phyloP scores from a whole-genome alignment of 2,329 filamentous ascomycete genomes.

The Chaetomiaceae sp. region DNA sequence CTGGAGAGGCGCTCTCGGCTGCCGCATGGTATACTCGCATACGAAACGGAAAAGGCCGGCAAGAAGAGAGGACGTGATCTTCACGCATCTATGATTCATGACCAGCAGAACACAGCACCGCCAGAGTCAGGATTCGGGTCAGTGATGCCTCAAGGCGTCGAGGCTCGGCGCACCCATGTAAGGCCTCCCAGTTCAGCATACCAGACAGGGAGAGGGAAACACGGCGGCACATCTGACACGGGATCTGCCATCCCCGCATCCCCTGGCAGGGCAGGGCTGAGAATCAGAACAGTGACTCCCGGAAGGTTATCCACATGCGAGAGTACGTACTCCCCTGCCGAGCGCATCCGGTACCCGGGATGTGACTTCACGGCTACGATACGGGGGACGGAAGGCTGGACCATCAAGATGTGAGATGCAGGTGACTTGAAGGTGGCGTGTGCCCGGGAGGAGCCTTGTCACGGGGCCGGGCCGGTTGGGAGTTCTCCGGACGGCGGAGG shows the following conservation, averaged over 20 bases:
- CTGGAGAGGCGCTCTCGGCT: too few relatives aligned
- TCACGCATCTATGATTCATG: too few relatives aligned
- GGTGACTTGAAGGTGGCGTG: background rate
- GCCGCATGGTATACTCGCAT: too few relatives aligned
- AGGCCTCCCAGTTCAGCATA: too few relatives aligned
- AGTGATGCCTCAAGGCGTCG: too few relatives aligned
- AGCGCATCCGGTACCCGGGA: slow-evolving; percentile 11
- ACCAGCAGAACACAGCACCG: too few relatives aligned
- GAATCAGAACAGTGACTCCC: background rate
- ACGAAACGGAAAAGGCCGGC: too few relatives aligned
- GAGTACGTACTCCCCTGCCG: slow-evolving; percentile 16
- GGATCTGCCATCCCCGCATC: slow-evolving; percentile 9
- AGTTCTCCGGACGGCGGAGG: background rate
- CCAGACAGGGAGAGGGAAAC: background rate
- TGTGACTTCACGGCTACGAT: slow-evolving; percentile 9
- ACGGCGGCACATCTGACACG: background rate
- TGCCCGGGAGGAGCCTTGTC: background rate
- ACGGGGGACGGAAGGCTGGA: slow-evolving; percentile 1
- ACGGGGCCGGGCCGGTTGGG: background rate
- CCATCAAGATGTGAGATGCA: background rate
- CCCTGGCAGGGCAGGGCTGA: slow-evolving; percentile 13
- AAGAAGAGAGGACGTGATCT: too few relatives aligned
- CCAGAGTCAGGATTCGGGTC: too few relatives aligned
- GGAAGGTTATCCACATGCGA: slow-evolving; percentile 13
- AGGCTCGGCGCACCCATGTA: too few relatives aligned